phyloP scores from a whole-genome alignment of 23 red algal genomes.

The Gracilariopsis chorda region DNA sequence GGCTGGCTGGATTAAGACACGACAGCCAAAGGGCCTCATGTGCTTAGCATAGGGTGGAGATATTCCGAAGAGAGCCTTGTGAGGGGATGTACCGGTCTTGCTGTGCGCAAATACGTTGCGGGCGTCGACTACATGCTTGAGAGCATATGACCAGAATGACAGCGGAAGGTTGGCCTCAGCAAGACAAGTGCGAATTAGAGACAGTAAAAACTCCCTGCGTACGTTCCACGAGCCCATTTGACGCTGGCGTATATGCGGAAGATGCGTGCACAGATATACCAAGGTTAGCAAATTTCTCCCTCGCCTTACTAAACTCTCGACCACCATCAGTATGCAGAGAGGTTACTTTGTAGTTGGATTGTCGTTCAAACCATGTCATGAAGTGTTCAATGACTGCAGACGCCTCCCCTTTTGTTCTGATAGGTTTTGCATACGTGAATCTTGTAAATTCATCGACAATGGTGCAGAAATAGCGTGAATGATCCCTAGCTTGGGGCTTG shows the following conservation, averaged over 20 bases:
- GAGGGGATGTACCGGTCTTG: neutral
- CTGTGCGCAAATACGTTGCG: neutral
- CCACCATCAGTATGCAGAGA: neutral
- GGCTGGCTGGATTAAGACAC: neutral
- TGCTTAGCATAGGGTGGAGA: neutral
- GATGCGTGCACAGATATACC: neutral
- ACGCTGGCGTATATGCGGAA: neutral
- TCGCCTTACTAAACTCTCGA: neutral
- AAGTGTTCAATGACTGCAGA: neutral
- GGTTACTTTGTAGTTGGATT: neutral
- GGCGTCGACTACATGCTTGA: neutral
- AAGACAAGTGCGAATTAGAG: neutral
- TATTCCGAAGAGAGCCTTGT: neutral
- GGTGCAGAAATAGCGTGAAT: neutral
- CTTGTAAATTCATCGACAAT: neutral
- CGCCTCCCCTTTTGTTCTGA: neutral
- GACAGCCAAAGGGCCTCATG: slow-evolving; percentile 15
- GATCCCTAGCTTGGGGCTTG: neutral
- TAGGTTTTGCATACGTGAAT: neutral
- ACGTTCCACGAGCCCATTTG: neutral
- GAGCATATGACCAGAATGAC: neutral
- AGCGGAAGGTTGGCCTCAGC: neutral
- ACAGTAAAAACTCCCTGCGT: neutral
- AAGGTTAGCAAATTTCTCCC: neutral
- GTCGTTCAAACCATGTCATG: slow-evolving; percentile 1